Conservation (phyloP, 371 early-diverging fungal genomes). For the Hamiltosporidium tvaerminnensis region DNA sequence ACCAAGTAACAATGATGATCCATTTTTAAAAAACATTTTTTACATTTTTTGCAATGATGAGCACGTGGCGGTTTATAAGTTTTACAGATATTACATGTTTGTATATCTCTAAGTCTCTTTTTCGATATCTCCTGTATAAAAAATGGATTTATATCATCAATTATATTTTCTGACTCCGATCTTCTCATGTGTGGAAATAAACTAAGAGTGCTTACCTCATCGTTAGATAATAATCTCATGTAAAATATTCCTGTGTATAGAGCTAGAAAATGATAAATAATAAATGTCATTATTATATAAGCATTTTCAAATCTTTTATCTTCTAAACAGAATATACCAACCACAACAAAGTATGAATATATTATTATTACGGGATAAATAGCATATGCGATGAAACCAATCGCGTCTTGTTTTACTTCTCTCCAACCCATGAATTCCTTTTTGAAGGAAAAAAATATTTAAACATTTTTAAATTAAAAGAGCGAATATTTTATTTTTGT, state of each 20-base stretch:
- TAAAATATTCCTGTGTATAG: conserved; percentile 34
- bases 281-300: conserved; percentile 21
- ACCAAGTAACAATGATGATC: conserved; percentile 52
- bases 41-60: conserved; percentile 54
- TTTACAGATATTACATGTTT: conserved; percentile 46
- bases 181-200: conserved; percentile 28
- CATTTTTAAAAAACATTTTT: conserved; percentile 51
- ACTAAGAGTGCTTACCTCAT: conserved; percentile 33
- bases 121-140: conserved; percentile 29
- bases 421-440: too few species aligned
- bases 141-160: conserved; percentile 45
- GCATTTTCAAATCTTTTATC: conserved; percentile 10
- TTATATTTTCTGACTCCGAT: not conserved
- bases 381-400: not conserved
- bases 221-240: conserved; percentile 31
- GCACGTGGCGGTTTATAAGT: conserved; percentile 53
- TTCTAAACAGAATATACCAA: conserved; percentile 38
- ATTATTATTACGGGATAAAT: conserved; percentile 6
- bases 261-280: conserved; percentile 32
- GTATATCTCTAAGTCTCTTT: conserved; percentile 5
- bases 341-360: conserved; percentile 44
- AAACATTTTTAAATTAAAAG: too few species aligned
- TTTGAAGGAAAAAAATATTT: too few species aligned
- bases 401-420: too few species aligned
- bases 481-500: too few species aligned